These are phyloP conservation scores for Zangia roseola DNA, from an alignment of 768 basidiomycete species.

Conservation along the genomic window DNA sequence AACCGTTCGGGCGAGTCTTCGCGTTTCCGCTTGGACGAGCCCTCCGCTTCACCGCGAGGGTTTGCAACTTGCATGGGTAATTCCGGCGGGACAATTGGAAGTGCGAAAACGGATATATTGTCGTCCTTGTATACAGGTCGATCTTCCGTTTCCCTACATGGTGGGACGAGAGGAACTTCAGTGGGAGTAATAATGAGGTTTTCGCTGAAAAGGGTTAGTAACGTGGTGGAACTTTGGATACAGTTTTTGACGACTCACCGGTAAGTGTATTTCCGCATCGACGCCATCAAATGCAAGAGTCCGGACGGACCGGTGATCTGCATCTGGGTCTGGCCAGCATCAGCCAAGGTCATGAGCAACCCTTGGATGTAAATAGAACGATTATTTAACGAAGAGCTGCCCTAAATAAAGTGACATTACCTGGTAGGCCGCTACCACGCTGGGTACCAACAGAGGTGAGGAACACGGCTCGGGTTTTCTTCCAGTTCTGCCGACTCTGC, in stretches of 20 bases:
- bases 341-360: constrained; percentile 76
- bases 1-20: constrained; percentile 36
- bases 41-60: neutral
- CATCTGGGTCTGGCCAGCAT: constrained; percentile 57
- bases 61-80: neutral
- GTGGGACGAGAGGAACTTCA: constrained; percentile 38
- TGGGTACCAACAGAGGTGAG: constrained; percentile 64
- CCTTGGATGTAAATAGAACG: constrained; percentile 40
- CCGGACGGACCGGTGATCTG: constrained; percentile 73
- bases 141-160: constrained; percentile 23
- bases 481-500: constrained; percentile 65
- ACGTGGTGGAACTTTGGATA: neutral
- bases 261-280: constrained; percentile 64
- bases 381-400: neutral
- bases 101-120: constrained; percentile 62
- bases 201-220: constrained; percentile 38
- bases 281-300: constrained; percentile 65
- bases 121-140: constrained; percentile 57
- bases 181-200: constrained; percentile 45
- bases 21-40: constrained; percentile 43
- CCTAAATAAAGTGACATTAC: constrained; percentile 35
- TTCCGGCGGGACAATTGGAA: constrained; percentile 44
- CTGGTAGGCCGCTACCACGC: constrained; percentile 69
- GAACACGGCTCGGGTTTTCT: constrained; percentile 69
- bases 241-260: constrained; percentile 43